These are phyloP conservation scores for Aphanocladium album DNA, from an alignment of 2,329 filamentous ascomycete species.

Conservation along the genomic window DNA sequence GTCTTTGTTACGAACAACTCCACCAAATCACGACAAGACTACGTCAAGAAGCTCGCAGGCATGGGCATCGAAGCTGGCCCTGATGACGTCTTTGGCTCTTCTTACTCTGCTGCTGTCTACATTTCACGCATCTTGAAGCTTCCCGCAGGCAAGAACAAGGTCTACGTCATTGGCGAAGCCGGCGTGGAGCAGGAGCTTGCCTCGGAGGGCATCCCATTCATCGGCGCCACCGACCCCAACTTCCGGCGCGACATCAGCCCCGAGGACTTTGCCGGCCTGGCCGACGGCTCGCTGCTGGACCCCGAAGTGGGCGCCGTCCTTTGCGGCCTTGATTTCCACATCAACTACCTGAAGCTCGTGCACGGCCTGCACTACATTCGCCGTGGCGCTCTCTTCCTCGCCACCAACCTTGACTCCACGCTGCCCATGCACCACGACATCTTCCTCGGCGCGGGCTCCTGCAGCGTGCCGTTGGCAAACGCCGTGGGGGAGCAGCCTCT, in stretches of 20 bases:
- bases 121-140: conserved; percentile 87
- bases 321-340: conserved; percentile 85
- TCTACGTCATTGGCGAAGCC: conserved; percentile 86
- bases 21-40: conserved; percentile 89
- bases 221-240: conserved; percentile 80
- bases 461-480: conserved; percentile 70
- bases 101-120: conserved; percentile 93
- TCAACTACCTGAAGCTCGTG: conserved; percentile 90
- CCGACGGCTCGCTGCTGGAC: conserved; percentile 71
- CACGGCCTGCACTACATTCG: conserved; percentile 82
- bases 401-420: conserved; percentile 89
- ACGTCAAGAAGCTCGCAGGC: conserved; percentile 81
- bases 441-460: conserved; percentile 87
- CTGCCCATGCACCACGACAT: conserved; percentile 75
- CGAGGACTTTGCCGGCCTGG: conserved; percentile 74
- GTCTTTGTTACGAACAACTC: conserved; percentile 99
- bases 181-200: conserved; percentile 87
- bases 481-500: conserved; percentile 66
- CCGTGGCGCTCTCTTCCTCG: conserved; percentile 78
- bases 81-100: conserved; percentile 93
- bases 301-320: conserved; percentile 87
- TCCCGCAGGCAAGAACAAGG: conserved; percentile 76
- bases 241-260: conserved; percentile 73
- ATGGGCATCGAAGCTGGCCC: conserved; percentile 74
- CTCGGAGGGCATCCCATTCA: conserved; percentile 70